Evolutionary conservation across 768 basidiomycete genomes (phyloP), one percentile per base, ranked within the genome.

Genomic region (Lactarius quietus): DNA sequence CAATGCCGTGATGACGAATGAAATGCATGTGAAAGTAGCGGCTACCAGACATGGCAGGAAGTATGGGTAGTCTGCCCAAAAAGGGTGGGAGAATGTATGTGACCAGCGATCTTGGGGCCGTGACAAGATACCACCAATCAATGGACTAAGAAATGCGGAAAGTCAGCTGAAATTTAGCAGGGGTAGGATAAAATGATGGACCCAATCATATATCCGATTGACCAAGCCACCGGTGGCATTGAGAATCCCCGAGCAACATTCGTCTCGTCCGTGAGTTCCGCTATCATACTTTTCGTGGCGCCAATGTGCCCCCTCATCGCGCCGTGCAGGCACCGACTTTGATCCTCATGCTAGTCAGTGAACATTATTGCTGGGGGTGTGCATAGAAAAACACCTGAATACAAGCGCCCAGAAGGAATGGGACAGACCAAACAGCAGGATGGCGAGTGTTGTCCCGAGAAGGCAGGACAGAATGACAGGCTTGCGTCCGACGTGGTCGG

Each of bases 31-130:
- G n/a, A 26, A 45, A 18, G 38, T 5, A 28, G 58, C 58, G 15
- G 39, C 33, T 20, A 39, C 58, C 17, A 59, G 28, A 41, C 71
- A 72, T 41, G 71, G 71, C 52, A 72, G 60, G 48, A 72, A 69
- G 60, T 72, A 72, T 4, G 71, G 71, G 52, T 70, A 66, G 17
- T 64, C 55, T 14, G 55, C 51, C 71, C 71, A 72, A 51, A 72
- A 72, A 17, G 2, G 9, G 33, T 51, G 41, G 12, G 60, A 62
- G 43, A 72, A 72, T 20, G 65, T 35, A 3, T 38, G 15, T 8
- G 65, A 62, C 51, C 69, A 68, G 14, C 61, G 62, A 23, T 70
- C 71, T 20, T 68, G 61, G 8, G 71, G 71, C 31, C 66, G 65
- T 20, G 70, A 70, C 38, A 72, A 41, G 56, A 62, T 28, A 7